Conservation (phyloP, 176 grass and related monocot species). For the Aegilops speltoides region DNA sequence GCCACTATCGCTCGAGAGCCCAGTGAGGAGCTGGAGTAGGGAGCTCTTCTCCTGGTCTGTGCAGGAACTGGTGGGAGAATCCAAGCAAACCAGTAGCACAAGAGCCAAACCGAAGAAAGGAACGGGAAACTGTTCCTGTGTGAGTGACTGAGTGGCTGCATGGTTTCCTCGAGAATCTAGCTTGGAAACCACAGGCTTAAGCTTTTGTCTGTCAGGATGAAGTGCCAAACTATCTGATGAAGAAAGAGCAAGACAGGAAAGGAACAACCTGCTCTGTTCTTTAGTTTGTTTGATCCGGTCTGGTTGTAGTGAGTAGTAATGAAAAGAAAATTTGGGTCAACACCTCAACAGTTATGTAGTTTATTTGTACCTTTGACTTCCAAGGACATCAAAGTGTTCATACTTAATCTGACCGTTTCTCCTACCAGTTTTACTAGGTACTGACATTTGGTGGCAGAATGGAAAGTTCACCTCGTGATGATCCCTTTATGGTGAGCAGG, state of each 20-base stretch:
- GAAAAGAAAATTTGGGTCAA: neutral
- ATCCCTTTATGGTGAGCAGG: neutral
- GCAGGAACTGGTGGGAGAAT: neutral
- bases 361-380: neutral
- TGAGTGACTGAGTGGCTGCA: neutral
- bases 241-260: neutral
- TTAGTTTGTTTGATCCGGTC: neutral
- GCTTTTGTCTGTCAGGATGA: neutral
- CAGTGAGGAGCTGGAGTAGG: constrained; percentile 8
- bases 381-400: neutral
- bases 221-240: neutral
- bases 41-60: constrained; percentile 7
- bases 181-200: neutral
- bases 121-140: neutral
- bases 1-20: neutral
- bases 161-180: neutral
- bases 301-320: neutral
- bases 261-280: neutral
- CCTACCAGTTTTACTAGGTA: neutral
- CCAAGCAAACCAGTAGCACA: neutral
- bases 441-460: neutral
- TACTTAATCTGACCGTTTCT: neutral
- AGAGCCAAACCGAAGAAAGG: neutral
- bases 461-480: neutral
- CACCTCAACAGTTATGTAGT: neutral